Conservation (phyloP, 371 early-diverging fungal genomes). For the Syncephalastrum contaminatum region DNA sequence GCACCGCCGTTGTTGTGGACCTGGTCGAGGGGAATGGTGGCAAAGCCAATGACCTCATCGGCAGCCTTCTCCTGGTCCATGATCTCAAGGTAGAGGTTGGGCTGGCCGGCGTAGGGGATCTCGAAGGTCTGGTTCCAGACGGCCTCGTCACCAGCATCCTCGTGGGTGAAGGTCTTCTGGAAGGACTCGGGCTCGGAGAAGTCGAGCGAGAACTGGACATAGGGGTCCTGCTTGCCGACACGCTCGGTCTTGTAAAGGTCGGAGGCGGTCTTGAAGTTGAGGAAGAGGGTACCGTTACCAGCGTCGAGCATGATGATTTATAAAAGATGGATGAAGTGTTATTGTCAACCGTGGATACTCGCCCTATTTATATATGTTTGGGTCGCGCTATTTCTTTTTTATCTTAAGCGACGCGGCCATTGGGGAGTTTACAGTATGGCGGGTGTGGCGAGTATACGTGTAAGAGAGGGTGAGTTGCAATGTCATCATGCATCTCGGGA, state of each 20-base stretch:
- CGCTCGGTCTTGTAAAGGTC: constrained; percentile 38
- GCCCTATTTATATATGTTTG: no score
- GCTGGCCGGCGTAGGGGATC: constrained; percentile 41
- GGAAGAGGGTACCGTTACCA: constrained; percentile 1
- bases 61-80: constrained; percentile 51
- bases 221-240: constrained; percentile 59
- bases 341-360: no score
- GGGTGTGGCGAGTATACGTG: no score
- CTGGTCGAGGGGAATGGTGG: constrained; percentile 58
- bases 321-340: no score
- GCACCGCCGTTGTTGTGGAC: constrained; percentile 48
- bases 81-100: constrained; percentile 55
- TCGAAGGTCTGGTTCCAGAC: constrained; percentile 57
- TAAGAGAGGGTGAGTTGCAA: no score
- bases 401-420: no score
- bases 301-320: constrained; percentile 9
- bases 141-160: constrained; percentile 50
- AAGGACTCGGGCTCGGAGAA: constrained; percentile 39
- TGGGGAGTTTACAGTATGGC: no score
- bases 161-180: constrained; percentile 54
- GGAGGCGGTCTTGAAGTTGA: constrained; percentile 29
- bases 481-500: no score
- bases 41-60: constrained; percentile 55
- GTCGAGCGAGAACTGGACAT: constrained; percentile 49
- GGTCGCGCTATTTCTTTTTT: no score